These are phyloP conservation scores for Solanum aculeatissimum DNA, from an alignment of 305 asterid genomes.

Conservation along the genomic window DNA sequence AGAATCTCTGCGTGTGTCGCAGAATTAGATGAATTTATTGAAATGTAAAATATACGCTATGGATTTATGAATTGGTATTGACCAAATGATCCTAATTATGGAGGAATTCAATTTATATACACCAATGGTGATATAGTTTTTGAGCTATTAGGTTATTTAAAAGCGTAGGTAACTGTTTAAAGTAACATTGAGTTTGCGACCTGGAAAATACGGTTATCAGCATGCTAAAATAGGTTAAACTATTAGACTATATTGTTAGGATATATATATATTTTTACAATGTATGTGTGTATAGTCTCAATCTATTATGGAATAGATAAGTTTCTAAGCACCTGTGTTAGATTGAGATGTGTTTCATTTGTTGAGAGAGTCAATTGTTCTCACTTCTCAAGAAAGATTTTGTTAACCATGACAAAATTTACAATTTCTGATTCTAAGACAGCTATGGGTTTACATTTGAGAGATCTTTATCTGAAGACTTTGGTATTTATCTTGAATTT, in stretches of 20 bases:
- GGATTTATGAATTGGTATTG: not conserved
- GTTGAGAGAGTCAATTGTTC: not conserved
- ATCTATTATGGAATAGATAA: not conserved
- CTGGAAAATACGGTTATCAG: not conserved
- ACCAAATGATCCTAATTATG: not conserved
- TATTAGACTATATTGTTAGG: not conserved
- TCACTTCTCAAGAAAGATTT: not conserved
- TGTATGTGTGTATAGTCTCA: not conserved
- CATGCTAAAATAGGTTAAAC: not conserved
- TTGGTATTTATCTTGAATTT: not conserved
- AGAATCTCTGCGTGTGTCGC: not conserved
- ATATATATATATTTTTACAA: not conserved
- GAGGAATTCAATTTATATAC: not conserved
- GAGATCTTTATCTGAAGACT: not conserved
- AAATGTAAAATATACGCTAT: not conserved
- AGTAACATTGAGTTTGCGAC: not conserved
- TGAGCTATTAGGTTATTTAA: not conserved
- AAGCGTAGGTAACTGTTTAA: not conserved
- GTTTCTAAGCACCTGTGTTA: not conserved
- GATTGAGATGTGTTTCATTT: not conserved
- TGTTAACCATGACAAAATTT: not conserved
- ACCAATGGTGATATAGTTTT: not conserved
- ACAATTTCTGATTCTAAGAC: not conserved
- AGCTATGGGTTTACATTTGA: not conserved
- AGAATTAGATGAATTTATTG: not conserved